Evolutionary conservation across 192 early-diverging fungal species (phyloP), one percentile per base, ranked within the genome.

Genomic region (Backusella morwellensis): DNA sequence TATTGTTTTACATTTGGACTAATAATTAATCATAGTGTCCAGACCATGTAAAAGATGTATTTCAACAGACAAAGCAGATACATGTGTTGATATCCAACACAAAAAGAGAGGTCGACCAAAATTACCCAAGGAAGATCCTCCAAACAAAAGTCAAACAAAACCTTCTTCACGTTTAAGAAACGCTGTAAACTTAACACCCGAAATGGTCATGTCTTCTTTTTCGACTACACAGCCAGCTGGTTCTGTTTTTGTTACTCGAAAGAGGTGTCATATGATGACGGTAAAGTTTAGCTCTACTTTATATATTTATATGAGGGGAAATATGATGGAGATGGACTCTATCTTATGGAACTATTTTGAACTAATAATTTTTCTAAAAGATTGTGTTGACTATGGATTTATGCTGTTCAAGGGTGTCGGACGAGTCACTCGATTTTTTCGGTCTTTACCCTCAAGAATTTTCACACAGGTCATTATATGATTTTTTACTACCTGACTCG

Each of bases 51-150:
- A 90, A 76, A 85, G 94, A 47, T 97, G 95, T 82, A 84, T 91
- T 12, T 85, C 89, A 12, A 74, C 93, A 26, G 90, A 90, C 35
- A 93, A 91, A 79, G 85, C 88, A 47, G 93, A 93, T 77, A 90
- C 91, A 12, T 97, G 95, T 77, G 84, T 90, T n/a, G 95, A 97
- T 81, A 92, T 95, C 40, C 90, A 92, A 83, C 94, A 95, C 84
- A 97, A 97, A 81, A 93, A 92, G 70, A 86, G 95, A 73, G 95
- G 95, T 26, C 85, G 95, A 9, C 95, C 95, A 56, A 70, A 70
- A 21, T 12, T 41, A 2, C 2, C 15, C 79, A 92, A 92, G 69
- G 84, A 94, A 73, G 95, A 94, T n/a, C 87, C 93, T 1, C 95
- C 95, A 67, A 92, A 91, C 74, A 79, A 90, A 70, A 87, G 90